These are phyloP conservation scores for Amoebophrya sp. DNA, from an alignment of 169 alveolate species.

Conservation along the genomic window DNA sequence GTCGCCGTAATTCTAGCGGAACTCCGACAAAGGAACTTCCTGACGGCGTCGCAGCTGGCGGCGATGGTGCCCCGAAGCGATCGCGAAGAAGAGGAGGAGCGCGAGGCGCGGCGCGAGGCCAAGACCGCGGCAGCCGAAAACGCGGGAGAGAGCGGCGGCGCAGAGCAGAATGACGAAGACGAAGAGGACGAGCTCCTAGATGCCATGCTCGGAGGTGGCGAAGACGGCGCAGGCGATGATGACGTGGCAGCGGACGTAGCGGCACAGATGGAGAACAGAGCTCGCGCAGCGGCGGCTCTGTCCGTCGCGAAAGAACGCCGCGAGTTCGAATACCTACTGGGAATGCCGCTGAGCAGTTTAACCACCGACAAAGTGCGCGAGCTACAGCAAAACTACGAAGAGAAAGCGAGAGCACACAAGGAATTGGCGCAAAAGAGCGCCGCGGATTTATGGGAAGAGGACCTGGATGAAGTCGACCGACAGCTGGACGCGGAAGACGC, in stretches of 20 bases:
- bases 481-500: slow-evolving; percentile 36
- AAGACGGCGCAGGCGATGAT: neutral
- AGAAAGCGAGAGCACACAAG: neutral
- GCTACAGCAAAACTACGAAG: neutral
- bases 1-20: slow-evolving; percentile 61
- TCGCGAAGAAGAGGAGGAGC: slow-evolving; percentile 44
- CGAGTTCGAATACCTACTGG: slow-evolving; percentile 76
- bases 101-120: too few relatives aligned
- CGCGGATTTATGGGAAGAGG: neutral
- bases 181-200: neutral
- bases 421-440: neutral
- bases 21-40: slow-evolving; percentile 43
- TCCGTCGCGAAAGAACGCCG: neutral
- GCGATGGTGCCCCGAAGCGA: slow-evolving; percentile 40
- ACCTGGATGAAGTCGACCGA: slow-evolving; percentile 25
- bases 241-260: too few relatives aligned
- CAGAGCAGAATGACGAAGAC: neutral
- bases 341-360: slow-evolving; percentile 81
- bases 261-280: neutral
- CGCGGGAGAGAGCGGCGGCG: neutral
- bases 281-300: neutral
- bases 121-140: slow-evolving; percentile 23
- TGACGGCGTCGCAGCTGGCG: slow-evolving; percentile 43
- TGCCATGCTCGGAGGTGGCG: neutral
- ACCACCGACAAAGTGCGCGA: slow-evolving; percentile 68